Evolutionary conservation across 2,329 filamentous ascomycete genomes (phyloP).

Genomic region (Beauveria scarabaeidicola): DNA sequence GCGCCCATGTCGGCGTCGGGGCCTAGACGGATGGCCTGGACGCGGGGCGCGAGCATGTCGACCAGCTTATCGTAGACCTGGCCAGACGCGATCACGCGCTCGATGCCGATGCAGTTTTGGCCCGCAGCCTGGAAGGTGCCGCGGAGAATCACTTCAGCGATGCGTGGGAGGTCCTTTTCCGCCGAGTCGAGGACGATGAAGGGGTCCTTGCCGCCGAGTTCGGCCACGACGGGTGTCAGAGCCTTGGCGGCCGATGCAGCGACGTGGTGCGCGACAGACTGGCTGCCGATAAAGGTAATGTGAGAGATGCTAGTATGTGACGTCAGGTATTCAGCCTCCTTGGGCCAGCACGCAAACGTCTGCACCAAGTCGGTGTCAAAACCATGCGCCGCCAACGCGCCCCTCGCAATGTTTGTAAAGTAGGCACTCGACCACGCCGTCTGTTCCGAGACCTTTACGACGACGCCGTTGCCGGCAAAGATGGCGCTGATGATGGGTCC

Average conservation of each 20-base stretch:
- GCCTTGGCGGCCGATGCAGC: constrained; percentile 76
- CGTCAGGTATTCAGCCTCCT: constrained; percentile 71
- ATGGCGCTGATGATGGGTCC: constrained; percentile 84
- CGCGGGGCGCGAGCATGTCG: constrained; percentile 60
- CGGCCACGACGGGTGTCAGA: constrained; percentile 81
- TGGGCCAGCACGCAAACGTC: constrained; percentile 78
- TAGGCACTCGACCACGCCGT: constrained; percentile 87
- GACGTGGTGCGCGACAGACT: constrained; percentile 78
- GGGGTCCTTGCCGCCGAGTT: constrained; percentile 92
- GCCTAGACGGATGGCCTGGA: constrained; percentile 67
- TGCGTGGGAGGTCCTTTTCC: constrained; percentile 54
- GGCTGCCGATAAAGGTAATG: constrained; percentile 92
- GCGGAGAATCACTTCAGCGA: constrained; percentile 77
- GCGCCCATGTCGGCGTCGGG: constrained; percentile 77
- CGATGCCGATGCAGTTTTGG: constrained; percentile 96
- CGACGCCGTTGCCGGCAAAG: constrained; percentile 83
- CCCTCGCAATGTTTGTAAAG: constrained; percentile 70
- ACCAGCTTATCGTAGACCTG: constrained; percentile 68
- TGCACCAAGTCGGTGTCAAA: constrained; percentile 78
- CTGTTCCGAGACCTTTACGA: constrained; percentile 92
- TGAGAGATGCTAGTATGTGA: constrained; percentile 78
- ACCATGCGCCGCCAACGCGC: constrained; percentile 73
- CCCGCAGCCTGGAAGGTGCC: constrained; percentile 92
- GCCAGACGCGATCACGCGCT: constrained; percentile 77
- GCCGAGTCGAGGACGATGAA: constrained; percentile 81